Base-by-base conservation (phyloP, 805 yeast species). In the Kuraishia hungarica region DNA sequence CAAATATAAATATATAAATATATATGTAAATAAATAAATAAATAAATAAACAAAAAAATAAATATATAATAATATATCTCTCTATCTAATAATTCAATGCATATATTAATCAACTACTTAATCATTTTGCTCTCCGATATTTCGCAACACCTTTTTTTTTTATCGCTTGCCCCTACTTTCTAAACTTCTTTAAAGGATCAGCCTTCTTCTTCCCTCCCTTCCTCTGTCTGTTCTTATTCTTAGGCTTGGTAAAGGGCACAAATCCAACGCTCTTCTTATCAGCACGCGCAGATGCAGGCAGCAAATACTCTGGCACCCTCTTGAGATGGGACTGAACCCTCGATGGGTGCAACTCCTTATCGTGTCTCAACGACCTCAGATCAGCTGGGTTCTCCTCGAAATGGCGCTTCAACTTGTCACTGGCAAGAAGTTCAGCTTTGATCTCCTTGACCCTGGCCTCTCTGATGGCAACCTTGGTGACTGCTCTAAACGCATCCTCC, bases 341-440 rank as follows among this genome's bases (percentile, higher is more conserved):
- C 1, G 92, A 76, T 10, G 93, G 84, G 65, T 92, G 96, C 56
- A 89, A 68, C 60, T 88, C 96, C 64, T 86, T 88, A 67, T 94
- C 99, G 66, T 94, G 99, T 67, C 97, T 86, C 67, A 94, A 80
- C 54, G 87, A 83, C 21, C 83, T 83, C 63, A 94, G 78, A 71
- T 94, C 99, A 66, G 89, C 96, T 7, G 99, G 99, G 67, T 94
- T 94, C 66, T 94, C 98, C 69, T 93, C 97, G 67, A 94, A 94
- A 72, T 90, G 96, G 66, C 97, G 81, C 71, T 91, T 90, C 67
- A 94, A 79, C 67, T 89, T 91, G 56, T 90, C 97, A 62, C 96
- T 88, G 50, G 93, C 82, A 59, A 94, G 74, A 67, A 94, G 76
- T 70, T 94, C 98, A 61, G 84, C 81, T 68, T 88, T 88, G 68